Evolutionary conservation across 2,329 filamentous ascomycete species (phyloP).

Genomic region (Diaporthe caulivora): DNA sequence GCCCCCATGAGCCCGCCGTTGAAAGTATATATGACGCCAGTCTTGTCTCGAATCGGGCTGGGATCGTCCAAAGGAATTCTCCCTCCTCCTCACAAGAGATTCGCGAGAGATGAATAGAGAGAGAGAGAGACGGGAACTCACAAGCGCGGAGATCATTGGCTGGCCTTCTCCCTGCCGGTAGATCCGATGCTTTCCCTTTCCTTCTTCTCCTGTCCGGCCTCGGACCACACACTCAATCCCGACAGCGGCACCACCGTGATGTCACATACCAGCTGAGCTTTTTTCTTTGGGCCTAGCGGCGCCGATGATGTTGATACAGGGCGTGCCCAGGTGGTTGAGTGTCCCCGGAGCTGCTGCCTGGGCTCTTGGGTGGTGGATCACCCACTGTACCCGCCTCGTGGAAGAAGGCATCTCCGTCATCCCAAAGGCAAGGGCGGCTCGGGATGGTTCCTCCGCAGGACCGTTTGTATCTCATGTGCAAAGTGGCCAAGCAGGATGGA

Average conservation of each 20-base stretch:
- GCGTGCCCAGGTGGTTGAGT: too few relatives aligned
- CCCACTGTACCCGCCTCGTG: background rate
- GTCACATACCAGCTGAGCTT: background rate
- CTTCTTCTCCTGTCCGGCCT: background rate
- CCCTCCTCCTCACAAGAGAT: background rate
- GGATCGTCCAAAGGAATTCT: background rate
- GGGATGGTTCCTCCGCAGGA: too few relatives aligned
- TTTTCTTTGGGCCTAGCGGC: constrained; percentile 16
- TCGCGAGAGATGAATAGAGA: background rate
- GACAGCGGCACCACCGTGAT: background rate
- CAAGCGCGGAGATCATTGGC: background rate
- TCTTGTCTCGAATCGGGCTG: background rate
- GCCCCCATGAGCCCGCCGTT: background rate
- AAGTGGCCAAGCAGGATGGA: background rate
- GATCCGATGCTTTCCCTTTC: background rate
- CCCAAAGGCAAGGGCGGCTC: background rate
- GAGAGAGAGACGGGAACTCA: background rate
- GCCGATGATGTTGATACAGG: constrained; percentile 13
- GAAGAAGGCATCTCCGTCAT: background rate
- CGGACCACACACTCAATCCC: background rate
- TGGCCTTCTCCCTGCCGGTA: background rate
- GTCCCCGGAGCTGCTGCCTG: background rate
- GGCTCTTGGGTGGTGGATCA: background rate
- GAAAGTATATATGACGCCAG: background rate
- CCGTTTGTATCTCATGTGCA: too few relatives aligned